Conservation (phyloP, 2,329 filamentous ascomycete species). For the Aspergillus sp. region DNA sequence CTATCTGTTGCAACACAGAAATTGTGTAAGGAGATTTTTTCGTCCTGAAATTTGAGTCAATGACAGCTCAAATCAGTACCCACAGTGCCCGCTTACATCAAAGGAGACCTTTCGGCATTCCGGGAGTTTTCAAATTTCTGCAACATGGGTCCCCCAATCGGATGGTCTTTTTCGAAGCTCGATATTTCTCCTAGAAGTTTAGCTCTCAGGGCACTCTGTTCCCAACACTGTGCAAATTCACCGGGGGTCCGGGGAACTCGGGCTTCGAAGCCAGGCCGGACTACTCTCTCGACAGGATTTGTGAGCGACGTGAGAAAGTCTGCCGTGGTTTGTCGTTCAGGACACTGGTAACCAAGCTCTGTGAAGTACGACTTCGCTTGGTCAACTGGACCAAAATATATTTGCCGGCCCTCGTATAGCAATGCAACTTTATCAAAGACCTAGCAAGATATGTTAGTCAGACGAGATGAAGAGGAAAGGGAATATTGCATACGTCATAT, state of each 20-base stretch:
- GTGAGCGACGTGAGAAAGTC: conserved; percentile 7
- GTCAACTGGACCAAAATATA: conserved; percentile 53
- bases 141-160: conserved; percentile 26
- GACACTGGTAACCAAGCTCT: conserved; percentile 66
- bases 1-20: conserved; percentile 71
- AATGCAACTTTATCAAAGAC: conserved; percentile 45
- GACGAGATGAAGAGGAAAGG: background rate
- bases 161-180: background rate
- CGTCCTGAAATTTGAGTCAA: conserved; percentile 46
- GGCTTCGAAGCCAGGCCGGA: conserved; percentile 9
- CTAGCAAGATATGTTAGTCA: background rate
- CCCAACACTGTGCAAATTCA: conserved; percentile 63
- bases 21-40: conserved; percentile 76
- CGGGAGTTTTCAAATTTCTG: conserved; percentile 26
- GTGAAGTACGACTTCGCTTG: conserved; percentile 66
- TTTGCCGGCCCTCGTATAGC: conserved; percentile 59
- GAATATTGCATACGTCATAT: background rate
- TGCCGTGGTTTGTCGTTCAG: conserved; percentile 58
- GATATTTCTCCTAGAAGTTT: conserved; percentile 12
- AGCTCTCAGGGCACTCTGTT: conserved; percentile 41
- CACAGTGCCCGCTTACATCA: background rate
- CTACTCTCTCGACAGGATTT: conserved; percentile 3
- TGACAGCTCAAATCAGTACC: too few species aligned
- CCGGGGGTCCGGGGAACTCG: conserved; percentile 44
- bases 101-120: conserved; percentile 1